A percentile compares a stretch with the other conserved stretches of the same genome.
phyloP scores from a whole-genome alignment of 225 moss, liverwort and hornwort species.

The Polytrichum commune region DNA sequence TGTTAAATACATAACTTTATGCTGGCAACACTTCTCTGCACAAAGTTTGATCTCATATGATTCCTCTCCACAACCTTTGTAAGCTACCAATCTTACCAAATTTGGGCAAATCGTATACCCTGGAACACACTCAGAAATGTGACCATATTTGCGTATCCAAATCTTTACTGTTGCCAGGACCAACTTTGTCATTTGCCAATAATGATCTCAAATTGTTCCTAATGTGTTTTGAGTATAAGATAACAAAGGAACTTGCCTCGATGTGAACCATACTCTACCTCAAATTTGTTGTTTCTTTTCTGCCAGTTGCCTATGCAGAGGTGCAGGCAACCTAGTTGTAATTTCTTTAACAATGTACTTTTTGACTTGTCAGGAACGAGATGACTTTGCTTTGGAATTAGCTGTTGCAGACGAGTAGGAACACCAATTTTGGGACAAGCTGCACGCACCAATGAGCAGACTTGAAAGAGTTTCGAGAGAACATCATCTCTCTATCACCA shows the following conservation, averaged over 20 bases:
- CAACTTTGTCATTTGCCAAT: too few species aligned
- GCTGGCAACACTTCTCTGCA: too few species aligned
- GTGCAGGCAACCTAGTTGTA: too few species aligned
- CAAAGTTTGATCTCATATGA: background rate
- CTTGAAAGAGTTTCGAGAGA: too few species aligned
- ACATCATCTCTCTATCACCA: too few species aligned
- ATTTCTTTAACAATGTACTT: background rate
- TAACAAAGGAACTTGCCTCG: too few species aligned
- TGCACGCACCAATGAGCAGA: background rate
- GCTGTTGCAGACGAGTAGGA: slow-evolving; percentile 84
- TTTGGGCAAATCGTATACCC: background rate
- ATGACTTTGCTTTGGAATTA: slow-evolving; percentile 85
- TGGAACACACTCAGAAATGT: too few species aligned
- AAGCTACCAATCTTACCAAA: background rate
- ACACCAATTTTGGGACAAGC: slow-evolving; percentile 28
- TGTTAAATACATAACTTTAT: background rate
- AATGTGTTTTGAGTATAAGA: too few species aligned
- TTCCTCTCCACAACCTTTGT: background rate
- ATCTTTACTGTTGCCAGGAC: too few species aligned
- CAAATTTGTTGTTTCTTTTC: background rate
- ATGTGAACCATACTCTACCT: too few species aligned
- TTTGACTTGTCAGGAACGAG: slow-evolving; percentile 64
- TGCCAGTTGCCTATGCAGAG: background rate
- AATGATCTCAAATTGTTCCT: too few species aligned
- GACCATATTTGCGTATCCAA: too few species aligned